These are phyloP conservation scores for Toxicodendron radicans DNA, from an alignment of 345 rosid genomes.

Conservation along the genomic window DNA sequence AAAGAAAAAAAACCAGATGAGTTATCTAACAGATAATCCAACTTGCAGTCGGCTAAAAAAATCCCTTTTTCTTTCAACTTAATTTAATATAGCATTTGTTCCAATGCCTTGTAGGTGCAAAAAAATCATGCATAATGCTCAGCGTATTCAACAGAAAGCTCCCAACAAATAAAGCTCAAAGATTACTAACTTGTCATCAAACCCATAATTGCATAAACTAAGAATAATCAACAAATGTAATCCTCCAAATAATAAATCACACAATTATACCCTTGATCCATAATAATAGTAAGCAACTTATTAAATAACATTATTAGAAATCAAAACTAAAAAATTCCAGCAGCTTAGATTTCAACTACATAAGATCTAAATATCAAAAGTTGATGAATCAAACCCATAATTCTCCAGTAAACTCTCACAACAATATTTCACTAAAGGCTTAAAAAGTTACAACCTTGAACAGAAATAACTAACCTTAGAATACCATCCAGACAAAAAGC, in stretches of 20 bases:
- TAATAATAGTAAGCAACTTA: neutral
- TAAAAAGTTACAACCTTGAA: neutral
- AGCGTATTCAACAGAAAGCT: neutral
- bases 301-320: neutral
- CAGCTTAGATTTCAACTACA: constrained; percentile 3
- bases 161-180: neutral
- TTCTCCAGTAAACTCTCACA: constrained; percentile 8
- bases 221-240: neutral
- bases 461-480: neutral
- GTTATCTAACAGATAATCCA: neutral
- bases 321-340: neutral
- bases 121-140: neutral
- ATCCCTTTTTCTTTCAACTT: neutral
- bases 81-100: neutral
- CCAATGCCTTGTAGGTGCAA: neutral
- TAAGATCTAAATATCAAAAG: constrained; percentile 8
- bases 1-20: neutral
- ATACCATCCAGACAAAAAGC: neutral
- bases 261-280: neutral
- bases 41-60: neutral
- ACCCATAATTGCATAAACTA: neutral
- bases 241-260: neutral
- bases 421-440: no score
- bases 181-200: neutral
- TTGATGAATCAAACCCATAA: constrained; percentile 12